Base-by-base conservation (phyloP, 352 stramenopile genomes). In the Pilasporangium apinafurcum region DNA sequence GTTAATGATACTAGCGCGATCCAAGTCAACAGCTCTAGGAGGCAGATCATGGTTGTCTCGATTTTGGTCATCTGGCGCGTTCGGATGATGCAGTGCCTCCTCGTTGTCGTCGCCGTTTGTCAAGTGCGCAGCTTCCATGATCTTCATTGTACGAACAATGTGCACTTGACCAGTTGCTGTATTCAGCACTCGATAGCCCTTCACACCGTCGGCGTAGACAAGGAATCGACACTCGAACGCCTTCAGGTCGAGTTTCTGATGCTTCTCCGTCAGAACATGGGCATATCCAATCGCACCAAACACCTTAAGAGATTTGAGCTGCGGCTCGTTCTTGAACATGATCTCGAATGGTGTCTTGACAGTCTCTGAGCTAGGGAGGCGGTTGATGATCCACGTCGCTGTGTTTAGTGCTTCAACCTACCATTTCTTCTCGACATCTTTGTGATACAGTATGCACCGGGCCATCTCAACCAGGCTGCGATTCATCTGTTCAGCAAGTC, bases 341-440 rank as follows among this genome's bases (percentile, higher is more conserved):
- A 57, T 8, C 28, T 72, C 45, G 24, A 43, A 57, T 24, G 62
- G 48, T n/a, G 54, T 66, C 4, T 8, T 33, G 6, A 18, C 25
- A 21, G 28, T 28, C 2, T 31, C 8, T 17, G 3, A 1, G 39
- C 41, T 59, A 0, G 39, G 35, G 5, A 51, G 40, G 6, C 47
- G 31, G 33, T 65, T 68, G 16, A 65, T 37, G 2, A 68, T 16
- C 22, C 67, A 65, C 3, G 64, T 38, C 0, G 52, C 48, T 4
- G 48, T 70, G 36, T 51, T 59, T 0, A 65, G 36, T 2, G 59
- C 63, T 41, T 70, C 51, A 3, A 36, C 46, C 54, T 55, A 68
- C 56, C 59, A 70, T 2, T 32, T 3, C 1, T n/a, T 55, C 8
- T 43, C 27, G 0, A 75, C 25, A 0, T 30, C 31, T 24, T 56